Conservation (phyloP, 768 basidiomycete species). For the Leccinum subtestaceum region DNA sequence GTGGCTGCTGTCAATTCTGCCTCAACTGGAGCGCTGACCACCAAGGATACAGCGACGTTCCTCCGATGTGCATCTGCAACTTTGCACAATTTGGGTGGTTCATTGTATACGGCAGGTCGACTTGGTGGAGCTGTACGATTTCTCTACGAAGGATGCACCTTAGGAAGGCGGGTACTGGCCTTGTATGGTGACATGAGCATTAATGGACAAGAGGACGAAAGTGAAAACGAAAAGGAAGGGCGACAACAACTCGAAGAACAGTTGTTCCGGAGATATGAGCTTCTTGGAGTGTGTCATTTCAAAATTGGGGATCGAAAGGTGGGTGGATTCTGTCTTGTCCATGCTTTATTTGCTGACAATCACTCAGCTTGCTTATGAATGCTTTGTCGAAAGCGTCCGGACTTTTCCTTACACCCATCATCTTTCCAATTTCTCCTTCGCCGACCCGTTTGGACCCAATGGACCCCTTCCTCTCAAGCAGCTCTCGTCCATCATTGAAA, state of each 20-base stretch:
- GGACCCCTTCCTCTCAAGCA: constrained; percentile 47
- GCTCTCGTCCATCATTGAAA: constrained; percentile 58
- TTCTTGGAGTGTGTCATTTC: constrained; percentile 73
- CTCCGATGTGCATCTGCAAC: constrained; percentile 69
- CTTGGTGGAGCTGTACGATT: constrained; percentile 68
- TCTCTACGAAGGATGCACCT: constrained; percentile 53
- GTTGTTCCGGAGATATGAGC: constrained; percentile 72
- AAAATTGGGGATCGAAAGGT: constrained; percentile 81
- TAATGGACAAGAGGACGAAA: constrained; percentile 18
- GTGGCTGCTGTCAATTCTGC: constrained; percentile 22
- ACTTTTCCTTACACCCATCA: constrained; percentile 50
- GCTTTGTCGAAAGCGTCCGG: constrained; percentile 49
- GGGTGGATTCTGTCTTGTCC: constrained; percentile 14
- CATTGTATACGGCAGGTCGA: constrained; percentile 63
- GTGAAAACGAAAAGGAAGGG: constrained; percentile 33
- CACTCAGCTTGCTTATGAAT: constrained; percentile 56
- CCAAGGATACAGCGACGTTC: constrained; percentile 45
- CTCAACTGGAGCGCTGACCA: constrained; percentile 6
- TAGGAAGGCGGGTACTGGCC: constrained; percentile 49
- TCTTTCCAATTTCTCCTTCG: constrained; percentile 12
- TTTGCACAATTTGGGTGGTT: constrained; percentile 65
- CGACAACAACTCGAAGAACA: constrained; percentile 66
- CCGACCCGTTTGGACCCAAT: constrained; percentile 38
- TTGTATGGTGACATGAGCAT: constrained; percentile 14
- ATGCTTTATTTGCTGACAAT: neutral